Base-by-base conservation (phyloP, 306 rosid species). In the Pyrus betulifolia region DNA sequence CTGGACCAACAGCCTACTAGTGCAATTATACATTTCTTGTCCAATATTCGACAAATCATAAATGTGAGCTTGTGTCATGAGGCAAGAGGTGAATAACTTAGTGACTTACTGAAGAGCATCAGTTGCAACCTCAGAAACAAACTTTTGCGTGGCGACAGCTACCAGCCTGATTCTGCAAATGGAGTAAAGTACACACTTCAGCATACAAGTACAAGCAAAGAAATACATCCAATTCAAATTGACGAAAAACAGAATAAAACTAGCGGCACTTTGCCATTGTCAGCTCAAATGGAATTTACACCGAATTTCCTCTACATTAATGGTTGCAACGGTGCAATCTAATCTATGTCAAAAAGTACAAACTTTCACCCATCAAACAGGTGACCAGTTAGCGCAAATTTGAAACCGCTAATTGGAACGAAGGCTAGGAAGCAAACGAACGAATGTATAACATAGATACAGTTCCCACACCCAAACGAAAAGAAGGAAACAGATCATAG, bases 121-220 rank as follows among this genome's bases (percentile, higher is more conserved):
- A 23, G 84, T 89, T 21, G 96, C 96, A 78, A 92, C 92, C 82
- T 90, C 97, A 35, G 92, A 93, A 42, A 92, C 96, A 84, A 92
- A 92, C 84, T 90, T 92, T 85, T 92, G 96, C 9, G 93, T 88
- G 70, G 97, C 97, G 77, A 90, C 93, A 67, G 93, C 97, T 55
- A 92, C 96, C 70, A 90, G 79, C 78, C 97, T 87, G 73, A 89
- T 88, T 85, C 96, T 92, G 91, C 65, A 55, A 84, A 33, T 67
- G 27, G 55, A 9, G 4, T 1, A 72, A 28, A 69, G 70, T 38
- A 61, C 8, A 38, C 57, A 40, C 21, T 63, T 73, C 77, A 82
- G 65, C 19, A 19, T 27, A 22, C 35, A 14, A 8, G 5, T 1
- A 72, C 27, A 74, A 22, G 21, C 42, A 8, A 52, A 22, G 6